Conservation (phyloP, 2,329 filamentous ascomycete genomes). For the Didymella pomorum region DNA sequence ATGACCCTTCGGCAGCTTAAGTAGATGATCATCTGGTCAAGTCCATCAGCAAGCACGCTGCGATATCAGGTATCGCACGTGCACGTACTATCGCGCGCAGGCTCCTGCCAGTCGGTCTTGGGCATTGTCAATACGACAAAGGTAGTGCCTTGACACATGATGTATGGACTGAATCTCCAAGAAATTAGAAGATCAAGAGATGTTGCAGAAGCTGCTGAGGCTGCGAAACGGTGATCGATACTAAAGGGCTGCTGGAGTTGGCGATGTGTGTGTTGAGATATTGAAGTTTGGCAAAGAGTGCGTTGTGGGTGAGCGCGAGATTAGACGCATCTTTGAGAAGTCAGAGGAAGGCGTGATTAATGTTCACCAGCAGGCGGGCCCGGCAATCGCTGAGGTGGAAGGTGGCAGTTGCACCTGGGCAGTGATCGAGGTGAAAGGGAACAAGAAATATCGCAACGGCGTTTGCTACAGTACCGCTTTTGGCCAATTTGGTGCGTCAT, state of each 20-base stretch:
- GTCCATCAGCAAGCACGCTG: not conserved
- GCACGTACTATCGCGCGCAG: not conserved
- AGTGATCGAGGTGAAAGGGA: conserved; percentile 9
- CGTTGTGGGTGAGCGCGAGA: not conserved
- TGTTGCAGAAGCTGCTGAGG: not conserved
- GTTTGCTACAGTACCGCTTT: not conserved
- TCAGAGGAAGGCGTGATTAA: not conserved
- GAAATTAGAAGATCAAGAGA: not conserved
- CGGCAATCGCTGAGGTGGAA: not conserved
- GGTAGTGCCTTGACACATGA: not conserved
- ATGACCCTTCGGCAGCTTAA: not conserved
- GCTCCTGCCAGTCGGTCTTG: conserved; percentile 13
- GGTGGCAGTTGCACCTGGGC: not conserved
- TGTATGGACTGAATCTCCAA: no score
- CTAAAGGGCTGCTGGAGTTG: not conserved
- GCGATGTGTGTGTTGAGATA: not conserved
- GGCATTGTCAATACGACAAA: not conserved
- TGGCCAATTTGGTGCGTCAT: not conserved
- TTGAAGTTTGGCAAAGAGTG: no score
- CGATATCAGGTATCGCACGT: no score
- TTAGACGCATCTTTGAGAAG: not conserved
- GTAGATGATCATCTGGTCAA: not conserved
- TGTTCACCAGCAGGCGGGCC: conserved; percentile 1
- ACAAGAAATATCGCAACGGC: not conserved
- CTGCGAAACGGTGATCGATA: not conserved